These are phyloP conservation scores for Flaveria sonorensis DNA, from an alignment of 129 eudicot species.

Conservation along the genomic window DNA sequence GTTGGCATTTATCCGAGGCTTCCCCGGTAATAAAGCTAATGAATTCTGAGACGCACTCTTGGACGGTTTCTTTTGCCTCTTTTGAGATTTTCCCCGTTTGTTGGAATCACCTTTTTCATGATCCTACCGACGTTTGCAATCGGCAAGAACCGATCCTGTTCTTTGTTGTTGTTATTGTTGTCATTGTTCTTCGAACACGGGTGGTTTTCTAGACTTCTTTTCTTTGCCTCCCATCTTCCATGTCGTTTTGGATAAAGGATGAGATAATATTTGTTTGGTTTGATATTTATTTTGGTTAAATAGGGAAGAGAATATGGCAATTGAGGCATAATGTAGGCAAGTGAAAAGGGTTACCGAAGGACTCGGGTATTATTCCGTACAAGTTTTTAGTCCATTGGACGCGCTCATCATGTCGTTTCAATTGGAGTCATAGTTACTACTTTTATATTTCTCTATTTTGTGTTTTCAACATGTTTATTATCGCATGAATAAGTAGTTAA, in stretches of 20 bases:
- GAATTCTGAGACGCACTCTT: slow-evolving; percentile 4
- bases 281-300: slow-evolving; percentile 40
- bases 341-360: slow-evolving; percentile 49
- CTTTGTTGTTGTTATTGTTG: slow-evolving; percentile 20
- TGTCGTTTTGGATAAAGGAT: slow-evolving; percentile 37
- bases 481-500: no score
- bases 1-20: slow-evolving; percentile 1
- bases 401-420: slow-evolving; percentile 45
- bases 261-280: slow-evolving; percentile 17
- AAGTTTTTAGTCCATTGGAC: slow-evolving; percentile 54
- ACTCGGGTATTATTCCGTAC: slow-evolving; percentile 36
- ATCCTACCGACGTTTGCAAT: not conserved
- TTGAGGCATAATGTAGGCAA: slow-evolving; percentile 51
- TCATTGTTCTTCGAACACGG: slow-evolving; percentile 38
- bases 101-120: not conserved
- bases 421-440: not conserved
- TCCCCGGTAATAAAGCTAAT: slow-evolving; percentile 3
- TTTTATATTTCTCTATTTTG: not conserved
- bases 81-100: not conserved
- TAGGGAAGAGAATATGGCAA: slow-evolving; percentile 39
- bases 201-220: slow-evolving; percentile 49
- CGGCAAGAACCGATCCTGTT: not conserved
- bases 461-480: no score
- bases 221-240: slow-evolving; percentile 62
- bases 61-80: slow-evolving; percentile 2